Conservation (phyloP, 2,329 filamentous ascomycete genomes). For the Colletotrichum tofieldiae region DNA sequence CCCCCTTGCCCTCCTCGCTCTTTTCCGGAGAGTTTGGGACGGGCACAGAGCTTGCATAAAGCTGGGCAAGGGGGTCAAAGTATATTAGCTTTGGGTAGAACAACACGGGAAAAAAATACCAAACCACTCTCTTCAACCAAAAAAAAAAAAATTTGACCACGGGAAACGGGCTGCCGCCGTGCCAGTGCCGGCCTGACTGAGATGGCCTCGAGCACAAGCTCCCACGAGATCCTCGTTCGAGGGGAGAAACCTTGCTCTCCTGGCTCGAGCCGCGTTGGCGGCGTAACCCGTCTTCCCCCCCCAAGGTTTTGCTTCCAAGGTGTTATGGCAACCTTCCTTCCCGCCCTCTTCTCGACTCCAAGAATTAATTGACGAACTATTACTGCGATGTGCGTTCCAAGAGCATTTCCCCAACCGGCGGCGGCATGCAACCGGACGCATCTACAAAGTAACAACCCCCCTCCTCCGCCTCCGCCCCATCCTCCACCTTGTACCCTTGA, state of each 20-base stretch:
- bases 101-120: background rate
- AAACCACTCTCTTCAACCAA: conserved; percentile 1
- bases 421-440: background rate
- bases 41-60: conserved; percentile 23
- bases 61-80: conserved; percentile 2
- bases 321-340: background rate
- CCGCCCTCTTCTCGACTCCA: background rate
- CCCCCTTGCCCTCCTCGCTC: background rate
- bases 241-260: too few species aligned
- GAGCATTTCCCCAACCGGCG: background rate
- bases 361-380: background rate
- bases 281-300: background rate
- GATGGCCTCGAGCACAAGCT: too few species aligned
- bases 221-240: too few species aligned
- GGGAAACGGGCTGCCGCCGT: too few species aligned
- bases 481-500: background rate
- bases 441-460: background rate
- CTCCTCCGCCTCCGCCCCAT: background rate
- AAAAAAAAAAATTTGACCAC: too few species aligned
- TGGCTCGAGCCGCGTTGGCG: too few species aligned
- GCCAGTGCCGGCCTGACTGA: too few species aligned
- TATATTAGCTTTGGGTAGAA: background rate
- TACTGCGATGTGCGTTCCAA: background rate
- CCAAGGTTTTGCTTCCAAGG: background rate
- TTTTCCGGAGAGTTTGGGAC: conserved; percentile 17